Conservation (phyloP, 768 basidiomycete species). For the Trichaptum fuscoviolaceum region DNA sequence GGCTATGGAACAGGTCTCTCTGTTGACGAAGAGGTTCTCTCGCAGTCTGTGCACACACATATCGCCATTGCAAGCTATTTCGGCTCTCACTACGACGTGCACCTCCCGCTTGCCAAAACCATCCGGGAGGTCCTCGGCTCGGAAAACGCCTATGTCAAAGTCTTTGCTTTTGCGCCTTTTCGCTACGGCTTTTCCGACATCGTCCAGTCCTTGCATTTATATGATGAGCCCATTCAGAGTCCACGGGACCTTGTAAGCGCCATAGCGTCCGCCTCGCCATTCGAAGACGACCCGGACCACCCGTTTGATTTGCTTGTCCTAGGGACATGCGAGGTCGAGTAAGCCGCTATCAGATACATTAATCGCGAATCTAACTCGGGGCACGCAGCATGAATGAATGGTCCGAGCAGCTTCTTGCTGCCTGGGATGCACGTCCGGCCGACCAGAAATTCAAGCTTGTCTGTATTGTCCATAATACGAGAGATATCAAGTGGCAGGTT, state of each 20-base stretch:
- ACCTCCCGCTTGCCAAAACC: constrained; percentile 32
- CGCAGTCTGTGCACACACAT: constrained; percentile 1
- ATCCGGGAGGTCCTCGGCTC: constrained; percentile 24
- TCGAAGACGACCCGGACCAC: constrained; percentile 19
- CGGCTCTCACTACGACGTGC: constrained; percentile 32
- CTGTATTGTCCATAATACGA: constrained; percentile 37
- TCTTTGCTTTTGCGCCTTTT: constrained; percentile 29
- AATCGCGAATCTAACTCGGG: not conserved
- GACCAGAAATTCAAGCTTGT: constrained; percentile 36
- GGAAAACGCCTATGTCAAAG: constrained; percentile 16
- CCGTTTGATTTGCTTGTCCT: constrained; percentile 33
- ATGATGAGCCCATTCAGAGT: constrained; percentile 22
- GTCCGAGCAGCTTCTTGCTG: constrained; percentile 24
- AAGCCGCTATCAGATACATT: constrained; percentile 8
- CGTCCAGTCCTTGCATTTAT: constrained; percentile 27
- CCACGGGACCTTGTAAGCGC: constrained; percentile 22
- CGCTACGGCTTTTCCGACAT: constrained; percentile 28
- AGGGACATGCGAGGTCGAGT: constrained; percentile 42
- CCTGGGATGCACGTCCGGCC: constrained; percentile 31
- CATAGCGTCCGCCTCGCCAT: not conserved
- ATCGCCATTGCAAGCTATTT: constrained; percentile 32
- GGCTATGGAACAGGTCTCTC: not conserved
- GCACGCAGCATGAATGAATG: constrained; percentile 20
- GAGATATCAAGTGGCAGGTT: constrained; percentile 25
- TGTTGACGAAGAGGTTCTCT: not conserved